Base-by-base conservation (phyloP, 2,329 filamentous ascomycete genomes). In the Blastomyces silverae region DNA sequence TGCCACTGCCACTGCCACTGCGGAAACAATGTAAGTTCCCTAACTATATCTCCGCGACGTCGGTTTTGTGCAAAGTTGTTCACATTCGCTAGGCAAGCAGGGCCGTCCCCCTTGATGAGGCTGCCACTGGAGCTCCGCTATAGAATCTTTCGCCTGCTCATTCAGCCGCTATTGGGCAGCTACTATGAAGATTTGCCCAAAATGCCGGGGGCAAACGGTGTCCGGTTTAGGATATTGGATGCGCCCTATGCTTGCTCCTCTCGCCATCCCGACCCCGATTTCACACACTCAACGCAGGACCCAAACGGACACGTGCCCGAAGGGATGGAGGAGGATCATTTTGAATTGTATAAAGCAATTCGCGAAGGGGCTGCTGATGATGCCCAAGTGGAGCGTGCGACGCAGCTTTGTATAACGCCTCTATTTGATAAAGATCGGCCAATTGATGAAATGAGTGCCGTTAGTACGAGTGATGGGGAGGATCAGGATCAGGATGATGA, bases 261-360 rank as follows among this genome's bases (percentile, higher is more conserved):
- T 10, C n/a, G 28, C 34, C 5, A 37, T 37, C 34, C 34, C 6
- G 42, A 60, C 7, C 57, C 11, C 8, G 57, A 46, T 60, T 60
- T 46, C 13, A 20, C 39, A 7, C 39, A 60, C 25, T 11, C 57
- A 28, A 60, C 13, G 7, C 10, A 5, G 2, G 37, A 46, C 15
- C 37, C 39, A 31, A 60, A 60, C 28, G 37, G 37, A 20, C 25
- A 25, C 28, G 13, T 31, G 1, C 39, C 25, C n/a, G 34, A 37
- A n/a, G 57, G 8, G 39, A 20, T 48, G 22, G 57, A 60, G 22
- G 57, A 60, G n/a, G 37, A 60, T 17, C 42, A 20, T 34, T 46
- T 60, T 60, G 57, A 34, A 13, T 13, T 60, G 42, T 60, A 60
- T 60, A 60, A 46, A 46, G 37, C 39, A 31, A 46, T 60, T 25